Conservation (phyloP, 768 basidiomycete genomes). For the Mycena rosella region DNA sequence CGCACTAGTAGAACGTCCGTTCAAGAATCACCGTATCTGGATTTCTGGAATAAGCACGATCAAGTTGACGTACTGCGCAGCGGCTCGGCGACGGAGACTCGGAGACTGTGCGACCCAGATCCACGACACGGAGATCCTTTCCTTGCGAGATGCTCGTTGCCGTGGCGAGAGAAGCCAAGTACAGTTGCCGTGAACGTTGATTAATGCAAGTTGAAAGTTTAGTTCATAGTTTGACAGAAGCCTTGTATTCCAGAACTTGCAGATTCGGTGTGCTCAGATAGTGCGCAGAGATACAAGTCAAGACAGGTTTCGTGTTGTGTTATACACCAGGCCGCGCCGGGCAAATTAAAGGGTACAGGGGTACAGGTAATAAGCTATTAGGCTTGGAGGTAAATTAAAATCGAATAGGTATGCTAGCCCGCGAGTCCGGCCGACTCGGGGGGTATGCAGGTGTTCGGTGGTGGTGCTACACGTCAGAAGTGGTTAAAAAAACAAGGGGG, state of each 20-base stretch:
- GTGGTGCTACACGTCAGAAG: constrained; percentile 24
- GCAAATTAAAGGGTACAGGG: constrained; percentile 23
- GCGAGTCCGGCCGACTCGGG: constrained; percentile 21
- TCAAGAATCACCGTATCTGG: too few relatives aligned
- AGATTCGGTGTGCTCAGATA: too few relatives aligned
- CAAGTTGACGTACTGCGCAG: too few relatives aligned
- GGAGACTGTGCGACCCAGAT: neutral
- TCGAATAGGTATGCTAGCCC: constrained; percentile 20
- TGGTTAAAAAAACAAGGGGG: constrained; percentile 17
- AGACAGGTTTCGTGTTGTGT: constrained; percentile 12
- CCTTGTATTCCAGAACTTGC: too few relatives aligned
- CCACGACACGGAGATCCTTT: too few relatives aligned
- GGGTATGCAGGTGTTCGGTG: constrained; percentile 6
- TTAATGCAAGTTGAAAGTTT: too few relatives aligned
- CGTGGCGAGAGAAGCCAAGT: too few relatives aligned
- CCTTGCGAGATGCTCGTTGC: neutral
- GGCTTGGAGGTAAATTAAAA: constrained; percentile 17
- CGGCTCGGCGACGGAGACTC: too few relatives aligned
- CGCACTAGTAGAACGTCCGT: too few relatives aligned
- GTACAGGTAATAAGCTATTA: constrained; percentile 6
- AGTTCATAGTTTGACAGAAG: too few relatives aligned
- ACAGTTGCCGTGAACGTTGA: too few relatives aligned
- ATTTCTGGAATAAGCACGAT: too few relatives aligned
- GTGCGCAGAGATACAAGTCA: neutral
- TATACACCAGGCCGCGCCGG: constrained; percentile 30